Base-by-base conservation (phyloP, 805 yeast genomes). In the Wickerhamomyces rabaulensis region DNA sequence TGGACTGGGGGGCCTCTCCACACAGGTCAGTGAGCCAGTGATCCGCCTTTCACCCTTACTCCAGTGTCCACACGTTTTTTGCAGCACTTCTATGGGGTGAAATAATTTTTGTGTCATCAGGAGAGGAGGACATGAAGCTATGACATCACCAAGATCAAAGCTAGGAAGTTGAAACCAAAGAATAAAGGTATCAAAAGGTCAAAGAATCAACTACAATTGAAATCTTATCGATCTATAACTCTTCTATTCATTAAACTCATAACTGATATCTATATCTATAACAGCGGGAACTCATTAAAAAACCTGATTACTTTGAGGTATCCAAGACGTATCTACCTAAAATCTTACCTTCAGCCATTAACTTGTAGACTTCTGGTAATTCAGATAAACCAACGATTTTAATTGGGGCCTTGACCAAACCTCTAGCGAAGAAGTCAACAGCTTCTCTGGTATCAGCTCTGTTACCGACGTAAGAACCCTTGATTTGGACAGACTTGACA, bases 281-380 rank as follows among this genome's bases (percentile, higher is more conserved):
- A 29, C 17, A 29, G 17, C 6, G 6, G 35, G 16, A 15, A 29
- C 16, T 29, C 35, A 15, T 41, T 15, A 3, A 6, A 29, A 4
- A 16, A n/a, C n/a, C 17, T 29, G 13, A 29, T 41, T 67, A 80
- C 65, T 79, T 79, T 53, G 79, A 64, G 37, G 87, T 84, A 70
- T 89, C 95, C 50, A 88, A 79, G 44, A 88, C 96, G 62, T 82
- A 82, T 71, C 96, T 79, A 57, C 96, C 96, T 56, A 69, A 51
- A 54, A 78, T 74, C 64, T 74, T 71, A 43, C 80, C 79, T 51
- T 71, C 62, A 56, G 72, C 79, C 84, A 78, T 79, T 65, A 74
- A 64, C 43, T 74, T 68, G 66, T 75, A 79, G 44, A 77, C 75
- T 40, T 58, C 58, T 52, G 80, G 76, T 56, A 79, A 65, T 56